Base-by-base conservation (phyloP, 768 basidiomycete species). In the Naganishia antarctica region DNA sequence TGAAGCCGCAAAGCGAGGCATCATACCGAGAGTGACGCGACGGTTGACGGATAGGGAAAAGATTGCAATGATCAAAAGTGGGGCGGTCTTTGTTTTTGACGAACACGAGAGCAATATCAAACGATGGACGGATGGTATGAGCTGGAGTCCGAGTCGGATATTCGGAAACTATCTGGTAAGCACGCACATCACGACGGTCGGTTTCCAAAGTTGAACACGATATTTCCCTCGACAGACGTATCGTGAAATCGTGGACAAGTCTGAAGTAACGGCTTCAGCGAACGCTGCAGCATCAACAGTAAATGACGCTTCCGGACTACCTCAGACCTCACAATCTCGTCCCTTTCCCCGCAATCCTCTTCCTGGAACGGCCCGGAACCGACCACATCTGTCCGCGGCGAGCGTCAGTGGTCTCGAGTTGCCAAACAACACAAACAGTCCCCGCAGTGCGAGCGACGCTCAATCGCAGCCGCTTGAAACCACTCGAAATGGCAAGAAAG, bases 31-130 rank as follows among this genome's bases (percentile, higher is more conserved):
- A 63, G 90, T 98, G 25, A 93, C 91, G 34, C 84, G 93, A 44
- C 85, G 93, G 43, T 84, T 98, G 57, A 89, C 91, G 66, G 93
- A 96, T 75, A 83, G 88, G 32, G 93, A 98, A 77, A 84, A 91
- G 63, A 34, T 23, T 11, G 87, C 85, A 73, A 90, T 94, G 87
- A 92, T 98, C 75, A 86, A 86, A 18, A 89, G 87, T 6, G 93
- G 93, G 63, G 89, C 88, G 7, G 91, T 98, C 12, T 98, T 97
- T 71, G 93, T 96, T 69, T 98, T 96, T 73, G 91, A 98, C 77
- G 93, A 96, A 80, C 88, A 91, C 71, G 91, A 94, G 79, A 91
- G 89, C 72, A 91, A 92, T 28, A 98, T 98, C 80, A 94, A 93
- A 80, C 84, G 93, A 46, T 96, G 92, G 76, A 98, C 93, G 1